Conservation (phyloP, 108 stramenopile genomes). For the Hondaea fermentalgiana region DNA sequence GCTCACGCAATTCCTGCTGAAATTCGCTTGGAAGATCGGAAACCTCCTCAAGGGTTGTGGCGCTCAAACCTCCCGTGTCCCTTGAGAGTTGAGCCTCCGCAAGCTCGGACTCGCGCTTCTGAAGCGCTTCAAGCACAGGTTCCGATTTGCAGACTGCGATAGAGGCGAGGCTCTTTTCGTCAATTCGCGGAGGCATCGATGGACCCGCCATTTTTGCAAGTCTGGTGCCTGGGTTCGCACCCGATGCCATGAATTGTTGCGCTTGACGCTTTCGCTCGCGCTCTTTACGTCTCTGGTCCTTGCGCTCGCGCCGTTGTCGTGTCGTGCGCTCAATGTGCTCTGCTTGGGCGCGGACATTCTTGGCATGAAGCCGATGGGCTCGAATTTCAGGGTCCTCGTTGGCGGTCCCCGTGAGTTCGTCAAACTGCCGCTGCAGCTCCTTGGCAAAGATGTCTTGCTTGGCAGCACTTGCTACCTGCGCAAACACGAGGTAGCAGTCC, state of each 20-base stretch:
- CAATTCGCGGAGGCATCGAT: not conserved
- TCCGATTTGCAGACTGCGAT: not conserved
- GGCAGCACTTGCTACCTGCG: conserved; percentile 44
- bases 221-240: not conserved
- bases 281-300: not conserved
- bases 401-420: not conserved
- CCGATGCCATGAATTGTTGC: not conserved
- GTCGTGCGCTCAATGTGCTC: conserved; percentile 23
- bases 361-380: not conserved
- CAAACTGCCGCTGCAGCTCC: conserved; percentile 23
- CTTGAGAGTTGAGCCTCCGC: not conserved
- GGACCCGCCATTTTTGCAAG: not conserved
- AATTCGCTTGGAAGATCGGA: not conserved
- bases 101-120: not conserved
- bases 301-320: conserved; percentile 14
- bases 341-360: not conserved
- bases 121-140: not conserved
- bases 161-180: not conserved
- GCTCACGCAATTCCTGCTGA: not conserved
- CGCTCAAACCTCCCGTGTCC: not conserved
- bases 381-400: not conserved
- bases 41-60: not conserved
- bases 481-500: conserved; percentile 65
- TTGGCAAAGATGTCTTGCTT: conserved; percentile 21
- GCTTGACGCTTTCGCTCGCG: not conserved